These are phyloP conservation scores for Clarireedia paspali DNA, from an alignment of 2,329 filamentous ascomycete species.

Conservation along the genomic window DNA sequence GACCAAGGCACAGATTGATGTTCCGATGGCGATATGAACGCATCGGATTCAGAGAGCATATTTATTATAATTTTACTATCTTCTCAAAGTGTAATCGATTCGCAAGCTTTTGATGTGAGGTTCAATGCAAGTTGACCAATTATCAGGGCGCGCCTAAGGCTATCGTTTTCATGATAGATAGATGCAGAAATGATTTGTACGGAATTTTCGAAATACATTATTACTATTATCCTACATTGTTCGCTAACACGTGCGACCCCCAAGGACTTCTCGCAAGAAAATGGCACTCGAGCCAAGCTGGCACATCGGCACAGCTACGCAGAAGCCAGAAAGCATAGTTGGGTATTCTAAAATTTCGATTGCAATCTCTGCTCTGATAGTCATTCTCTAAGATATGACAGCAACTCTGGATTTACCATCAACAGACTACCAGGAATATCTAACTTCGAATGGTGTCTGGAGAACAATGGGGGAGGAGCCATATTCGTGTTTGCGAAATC, in stretches of 20 bases:
- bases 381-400: not conserved
- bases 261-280: too few species aligned
- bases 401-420: not conserved
- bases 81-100: too few species aligned
- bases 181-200: too few species aligned
- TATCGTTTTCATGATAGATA: too few species aligned
- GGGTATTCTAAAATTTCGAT: not conserved
- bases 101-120: too few species aligned
- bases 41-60: not conserved
- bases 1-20: not conserved
- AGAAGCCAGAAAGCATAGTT: not conserved
- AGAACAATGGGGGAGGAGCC: not conserved
- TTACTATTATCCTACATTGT: too few species aligned
- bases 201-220: too few species aligned
- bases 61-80: not conserved
- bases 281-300: too few species aligned
- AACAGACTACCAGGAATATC: not conserved
- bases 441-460: not conserved
- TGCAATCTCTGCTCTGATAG: not conserved
- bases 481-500: not conserved
- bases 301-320: too few species aligned
- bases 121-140: too few species aligned
- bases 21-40: not conserved
- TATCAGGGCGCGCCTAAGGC: too few species aligned
- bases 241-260: too few species aligned